These are phyloP conservation scores for Trichosporon sp. DNA, from an alignment of 1,284 basidiomycete genomes.

Conservation along the genomic window DNA sequence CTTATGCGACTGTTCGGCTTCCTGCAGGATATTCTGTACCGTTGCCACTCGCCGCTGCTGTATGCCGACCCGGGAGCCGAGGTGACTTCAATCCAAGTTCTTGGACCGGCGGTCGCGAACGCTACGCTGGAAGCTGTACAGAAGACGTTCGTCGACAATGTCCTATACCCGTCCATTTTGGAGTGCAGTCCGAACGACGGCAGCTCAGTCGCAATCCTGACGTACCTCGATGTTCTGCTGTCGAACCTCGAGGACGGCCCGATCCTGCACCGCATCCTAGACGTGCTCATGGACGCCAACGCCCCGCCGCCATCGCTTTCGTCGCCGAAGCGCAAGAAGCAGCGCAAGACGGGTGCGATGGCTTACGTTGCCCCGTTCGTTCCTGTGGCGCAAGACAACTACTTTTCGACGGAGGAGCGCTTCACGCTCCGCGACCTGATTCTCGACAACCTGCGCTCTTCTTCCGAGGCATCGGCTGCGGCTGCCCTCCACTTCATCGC, in stretches of 20 bases:
- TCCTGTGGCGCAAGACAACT: slow-evolving; percentile 3
- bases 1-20: slow-evolving; percentile 90
- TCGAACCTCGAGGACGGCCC: slow-evolving; percentile 70
- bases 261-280: slow-evolving; percentile 40
- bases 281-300: slow-evolving; percentile 44
- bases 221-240: slow-evolving; percentile 89
- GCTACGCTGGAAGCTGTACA: slow-evolving; percentile 80
- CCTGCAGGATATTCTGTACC: slow-evolving; percentile 73
- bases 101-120: slow-evolving; percentile 76
- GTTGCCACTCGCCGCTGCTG: slow-evolving; percentile 38
- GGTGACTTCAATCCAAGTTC: slow-evolving; percentile 43
- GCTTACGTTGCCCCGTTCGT: slow-evolving; percentile 36
- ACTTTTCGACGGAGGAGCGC: slow-evolving; percentile 81
- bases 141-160: slow-evolving; percentile 86
- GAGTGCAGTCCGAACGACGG: slow-evolving; percentile 92
- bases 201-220: slow-evolving; percentile 92
- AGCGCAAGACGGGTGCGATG: slow-evolving; percentile 40
- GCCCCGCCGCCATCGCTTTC: slow-evolving; percentile 28
- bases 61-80: slow-evolving; percentile 33
- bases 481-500: slow-evolving; percentile 78
- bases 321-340: slow-evolving; percentile 24
- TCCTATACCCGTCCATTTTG: slow-evolving; percentile 87
- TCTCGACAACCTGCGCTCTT: slow-evolving; percentile 72
- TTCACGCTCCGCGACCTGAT: slow-evolving; percentile 89
- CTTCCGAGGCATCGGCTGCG: slow-evolving; percentile 66